Evolutionary conservation across 345 rosid species (phyloP).

Genomic region (Eucalyptus guilfoylei): DNA sequence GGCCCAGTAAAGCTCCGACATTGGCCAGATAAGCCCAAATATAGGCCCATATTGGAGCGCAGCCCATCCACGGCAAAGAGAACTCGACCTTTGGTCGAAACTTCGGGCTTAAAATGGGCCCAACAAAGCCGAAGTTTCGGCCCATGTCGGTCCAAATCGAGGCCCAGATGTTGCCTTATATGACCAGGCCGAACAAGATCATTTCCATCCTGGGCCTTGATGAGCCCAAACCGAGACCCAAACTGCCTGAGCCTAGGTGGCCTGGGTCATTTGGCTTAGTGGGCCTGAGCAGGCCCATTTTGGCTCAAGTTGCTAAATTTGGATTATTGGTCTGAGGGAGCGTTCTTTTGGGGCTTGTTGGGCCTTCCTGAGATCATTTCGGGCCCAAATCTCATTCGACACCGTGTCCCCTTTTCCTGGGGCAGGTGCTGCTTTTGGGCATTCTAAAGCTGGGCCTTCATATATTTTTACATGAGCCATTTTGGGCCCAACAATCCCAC

Average conservation of each 20-base stretch:
- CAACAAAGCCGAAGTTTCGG: not conserved
- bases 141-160: not conserved
- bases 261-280: not conserved
- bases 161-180: not conserved
- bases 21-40: not conserved
- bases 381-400: not conserved
- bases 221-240: not conserved
- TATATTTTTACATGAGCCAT: not conserved
- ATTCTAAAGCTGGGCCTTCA: not conserved
- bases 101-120: not conserved
- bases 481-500: not conserved
- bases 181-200: not conserved
- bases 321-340: not conserved
- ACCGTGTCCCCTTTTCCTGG: not conserved
- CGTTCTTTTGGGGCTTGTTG: not conserved
- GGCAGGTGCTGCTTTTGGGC: not conserved
- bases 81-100: not conserved
- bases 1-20: not conserved
- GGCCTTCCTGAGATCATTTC: not conserved
- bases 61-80: not conserved
- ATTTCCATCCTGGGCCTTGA: not conserved
- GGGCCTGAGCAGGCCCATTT: not conserved
- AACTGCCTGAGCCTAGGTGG: not conserved
- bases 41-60: not conserved
- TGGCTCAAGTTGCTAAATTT: not conserved